phyloP scores from a whole-genome alignment of 176 grass and related monocot genomes.

The Lolium multiflorum region DNA sequence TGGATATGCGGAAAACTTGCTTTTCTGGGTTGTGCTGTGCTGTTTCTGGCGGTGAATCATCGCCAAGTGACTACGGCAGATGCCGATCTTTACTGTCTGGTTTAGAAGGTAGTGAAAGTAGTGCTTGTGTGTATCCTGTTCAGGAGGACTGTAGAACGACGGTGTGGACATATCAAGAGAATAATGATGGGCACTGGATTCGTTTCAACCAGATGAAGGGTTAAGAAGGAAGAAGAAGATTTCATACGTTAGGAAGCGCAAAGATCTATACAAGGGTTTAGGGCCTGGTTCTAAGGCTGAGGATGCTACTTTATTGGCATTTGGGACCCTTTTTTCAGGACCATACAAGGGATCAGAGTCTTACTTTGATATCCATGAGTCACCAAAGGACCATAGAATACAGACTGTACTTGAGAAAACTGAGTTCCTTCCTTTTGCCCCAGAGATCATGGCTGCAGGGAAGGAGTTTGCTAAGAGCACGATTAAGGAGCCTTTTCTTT shows the following conservation, averaged over 20 bases:
- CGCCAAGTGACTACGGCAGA: slow-evolving; percentile 54
- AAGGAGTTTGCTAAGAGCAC: slow-evolving; percentile 70
- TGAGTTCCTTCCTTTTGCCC: slow-evolving; percentile 83
- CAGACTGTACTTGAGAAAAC: slow-evolving; percentile 63
- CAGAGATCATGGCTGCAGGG: slow-evolving; percentile 83
- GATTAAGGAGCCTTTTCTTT: slow-evolving; percentile 84
- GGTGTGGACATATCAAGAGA: slow-evolving; percentile 79
- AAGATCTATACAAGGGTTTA: slow-evolving; percentile 75
- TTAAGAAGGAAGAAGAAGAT: slow-evolving; percentile 82
- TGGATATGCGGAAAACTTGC: slow-evolving; percentile 74
- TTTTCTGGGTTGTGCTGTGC: slow-evolving; percentile 69
- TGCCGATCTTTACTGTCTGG: slow-evolving; percentile 80
- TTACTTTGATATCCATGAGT: slow-evolving; percentile 89
- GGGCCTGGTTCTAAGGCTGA: slow-evolving; percentile 79
- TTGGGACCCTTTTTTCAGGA: slow-evolving; percentile 91
- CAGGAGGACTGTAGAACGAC: slow-evolving; percentile 91
- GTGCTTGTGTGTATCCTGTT: slow-evolving; percentile 70
- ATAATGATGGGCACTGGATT: slow-evolving; percentile 69
- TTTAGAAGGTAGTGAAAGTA: slow-evolving; percentile 51
- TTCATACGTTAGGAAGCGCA: slow-evolving; percentile 72
- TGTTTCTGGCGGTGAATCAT: slow-evolving; percentile 60
- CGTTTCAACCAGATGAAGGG: slow-evolving; percentile 83
- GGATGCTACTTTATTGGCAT: slow-evolving; percentile 74
- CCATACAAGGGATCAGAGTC: slow-evolving; percentile 84
- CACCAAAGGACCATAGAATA: slow-evolving; percentile 62